A percentile compares a stretch with the other conserved stretches of the same genome.
These are phyloP conservation scores for Mucor saturninus DNA, from an alignment of 371 early-diverging fungal species.

Conservation along the genomic window DNA sequence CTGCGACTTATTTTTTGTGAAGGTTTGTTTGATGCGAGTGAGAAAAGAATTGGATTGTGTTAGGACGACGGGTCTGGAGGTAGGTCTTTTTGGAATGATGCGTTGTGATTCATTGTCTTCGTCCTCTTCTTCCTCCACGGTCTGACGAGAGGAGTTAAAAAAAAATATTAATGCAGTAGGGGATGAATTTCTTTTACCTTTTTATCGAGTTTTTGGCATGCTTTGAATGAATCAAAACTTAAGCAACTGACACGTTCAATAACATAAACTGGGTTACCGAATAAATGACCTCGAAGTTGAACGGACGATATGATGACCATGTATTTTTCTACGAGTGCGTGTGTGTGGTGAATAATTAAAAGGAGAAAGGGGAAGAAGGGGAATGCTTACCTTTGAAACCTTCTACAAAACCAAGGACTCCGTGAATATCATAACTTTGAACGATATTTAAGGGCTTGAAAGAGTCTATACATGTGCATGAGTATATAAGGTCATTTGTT, in stretches of 20 bases:
- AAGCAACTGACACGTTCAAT: conserved; percentile 54
- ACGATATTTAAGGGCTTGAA: conserved; percentile 26
- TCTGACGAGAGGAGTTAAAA: not conserved
- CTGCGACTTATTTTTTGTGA: conserved; percentile 24
- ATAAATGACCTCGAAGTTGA: conserved; percentile 49
- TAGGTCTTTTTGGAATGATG: conserved; percentile 1
- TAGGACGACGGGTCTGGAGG: conserved; percentile 15
- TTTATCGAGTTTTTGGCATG: conserved; percentile 31
- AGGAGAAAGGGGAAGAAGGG: not conserved
- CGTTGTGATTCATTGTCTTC: conserved; percentile 13
- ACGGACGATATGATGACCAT: conserved; percentile 52
- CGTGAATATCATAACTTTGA: conserved; percentile 41
- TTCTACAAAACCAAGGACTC: conserved; percentile 45
- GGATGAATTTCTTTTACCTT: conserved; percentile 7
- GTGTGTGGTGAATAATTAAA: not conserved
- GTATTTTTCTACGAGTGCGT: conserved; percentile 29
- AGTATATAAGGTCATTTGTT: not conserved
- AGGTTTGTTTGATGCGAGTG: conserved; percentile 31
- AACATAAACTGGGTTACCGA: conserved; percentile 48
- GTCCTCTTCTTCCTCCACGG: conserved; percentile 12
- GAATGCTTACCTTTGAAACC: conserved; percentile 38
- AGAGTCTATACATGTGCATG: conserved; percentile 15
- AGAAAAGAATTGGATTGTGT: conserved; percentile 35
- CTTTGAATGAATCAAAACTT: conserved; percentile 38
- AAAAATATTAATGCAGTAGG: not conserved